Evolutionary conservation across 1,284 basidiomycete genomes (phyloP).

Genomic region (Ceratobasidium sp.): DNA sequence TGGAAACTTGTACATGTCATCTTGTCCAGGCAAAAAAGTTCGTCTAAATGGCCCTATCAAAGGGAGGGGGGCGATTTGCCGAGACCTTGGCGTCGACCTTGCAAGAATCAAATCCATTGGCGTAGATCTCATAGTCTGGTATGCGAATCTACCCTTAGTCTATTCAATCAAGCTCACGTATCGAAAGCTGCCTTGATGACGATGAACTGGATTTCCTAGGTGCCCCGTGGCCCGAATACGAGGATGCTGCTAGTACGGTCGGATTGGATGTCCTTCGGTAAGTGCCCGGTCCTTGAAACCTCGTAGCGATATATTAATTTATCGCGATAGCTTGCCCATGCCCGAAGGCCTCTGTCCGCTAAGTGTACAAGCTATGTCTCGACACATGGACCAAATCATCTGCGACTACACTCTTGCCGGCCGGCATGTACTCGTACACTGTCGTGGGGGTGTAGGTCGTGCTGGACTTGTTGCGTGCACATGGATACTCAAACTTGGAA

Average conservation of each 20-base stretch:
- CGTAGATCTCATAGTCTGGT: slow-evolving; percentile 89
- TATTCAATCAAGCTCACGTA: neutral
- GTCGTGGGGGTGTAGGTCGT: slow-evolving; percentile 94
- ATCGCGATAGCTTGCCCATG: slow-evolving; percentile 77
- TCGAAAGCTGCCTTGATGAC: slow-evolving; percentile 84
- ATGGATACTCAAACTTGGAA: slow-evolving; percentile 93
- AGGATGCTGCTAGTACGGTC: slow-evolving; percentile 69
- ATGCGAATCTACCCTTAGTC: slow-evolving; percentile 51
- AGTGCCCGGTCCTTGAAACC: slow-evolving; percentile 48
- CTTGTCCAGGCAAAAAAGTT: slow-evolving; percentile 97
- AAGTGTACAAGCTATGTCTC: slow-evolving; percentile 74
- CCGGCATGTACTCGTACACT: slow-evolving; percentile 86
- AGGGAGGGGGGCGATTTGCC: slow-evolving; percentile 86
- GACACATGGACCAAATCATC: slow-evolving; percentile 78
- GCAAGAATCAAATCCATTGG: slow-evolving; percentile 81
- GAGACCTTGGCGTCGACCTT: slow-evolving; percentile 85
- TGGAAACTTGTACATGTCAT: slow-evolving; percentile 92
- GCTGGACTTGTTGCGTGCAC: slow-evolving; percentile 93
- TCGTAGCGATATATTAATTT: slow-evolving; percentile 35
- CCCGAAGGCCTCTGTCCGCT: slow-evolving; percentile 91
- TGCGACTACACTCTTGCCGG: slow-evolving; percentile 82
- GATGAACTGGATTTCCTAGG: slow-evolving; percentile 88
- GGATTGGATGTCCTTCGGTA: slow-evolving; percentile 82
- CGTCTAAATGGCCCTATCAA: slow-evolving; percentile 85
- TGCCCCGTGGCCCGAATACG: slow-evolving; percentile 85